Evolutionary conservation across 371 early-diverging fungal species (phyloP).

Genomic region (Parasitella parasitica): DNA sequence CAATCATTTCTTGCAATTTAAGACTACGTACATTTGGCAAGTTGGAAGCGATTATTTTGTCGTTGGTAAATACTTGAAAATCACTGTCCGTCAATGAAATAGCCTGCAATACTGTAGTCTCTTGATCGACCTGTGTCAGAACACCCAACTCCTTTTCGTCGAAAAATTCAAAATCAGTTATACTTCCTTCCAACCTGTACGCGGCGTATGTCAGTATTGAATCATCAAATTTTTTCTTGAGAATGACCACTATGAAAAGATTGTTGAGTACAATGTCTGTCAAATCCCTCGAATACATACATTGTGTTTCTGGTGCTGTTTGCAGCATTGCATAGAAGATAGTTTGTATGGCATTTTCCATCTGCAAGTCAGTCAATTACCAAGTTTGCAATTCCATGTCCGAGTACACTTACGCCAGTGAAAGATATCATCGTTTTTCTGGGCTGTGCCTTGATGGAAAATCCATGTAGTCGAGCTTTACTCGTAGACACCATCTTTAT

Average conservation of each 20-base stretch:
- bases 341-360: neutral
- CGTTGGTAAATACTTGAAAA: neutral
- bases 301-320: conserved; percentile 3
- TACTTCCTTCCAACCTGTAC: neutral
- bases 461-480: neutral
- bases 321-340: conserved; percentile 16
- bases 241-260: conserved; percentile 3
- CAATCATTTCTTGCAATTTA: conserved; percentile 7
- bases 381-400: neutral
- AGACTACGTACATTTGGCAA: neutral
- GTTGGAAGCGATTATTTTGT: neutral
- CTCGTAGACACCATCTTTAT: neutral
- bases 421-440: neutral
- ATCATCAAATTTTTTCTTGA: conserved; percentile 2
- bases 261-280: neutral
- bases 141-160: conserved; percentile 21
- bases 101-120: conserved; percentile 3
- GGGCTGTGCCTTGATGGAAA: conserved; percentile 1
- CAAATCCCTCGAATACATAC: conserved; percentile 1
- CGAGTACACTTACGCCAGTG: neutral
- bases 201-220: neutral
- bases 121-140: conserved; percentile 6
- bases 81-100: neutral
- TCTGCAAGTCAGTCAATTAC: neutral
- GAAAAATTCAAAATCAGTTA: conserved; percentile 27